Percentiles rank a stretch among this genome's conserved stretches.
phyloP scores from a whole-genome alignment of 208 protist genomes.

The Trypanosomatidae sp. region DNA sequence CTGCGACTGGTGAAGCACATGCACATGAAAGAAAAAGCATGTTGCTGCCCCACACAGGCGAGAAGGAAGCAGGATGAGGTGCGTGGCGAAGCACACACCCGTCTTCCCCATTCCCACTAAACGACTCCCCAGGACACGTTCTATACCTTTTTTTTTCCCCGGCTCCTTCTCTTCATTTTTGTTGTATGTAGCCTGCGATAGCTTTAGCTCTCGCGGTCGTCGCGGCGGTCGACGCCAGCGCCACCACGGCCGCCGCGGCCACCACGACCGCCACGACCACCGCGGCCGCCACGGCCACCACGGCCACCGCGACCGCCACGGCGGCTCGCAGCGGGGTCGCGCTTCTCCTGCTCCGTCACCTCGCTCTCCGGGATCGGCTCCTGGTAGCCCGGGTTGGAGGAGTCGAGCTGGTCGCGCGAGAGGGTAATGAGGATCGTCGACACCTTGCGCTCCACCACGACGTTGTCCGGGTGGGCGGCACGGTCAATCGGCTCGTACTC shows the following conservation, averaged over 20 bases:
- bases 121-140: not conserved
- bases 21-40: no score
- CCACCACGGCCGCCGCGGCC: conserved; percentile 35
- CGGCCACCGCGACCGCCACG: conserved; percentile 36
- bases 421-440: conserved; percentile 91
- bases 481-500: conserved; percentile 88
- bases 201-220: conserved; percentile 10
- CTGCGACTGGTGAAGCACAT: no score
- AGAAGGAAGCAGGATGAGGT: no score
- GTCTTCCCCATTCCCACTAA: no score
- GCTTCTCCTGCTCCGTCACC: conserved; percentile 86
- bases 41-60: no score
- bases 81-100: no score
- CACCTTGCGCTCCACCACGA: conserved; percentile 81
- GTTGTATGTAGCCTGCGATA: no score
- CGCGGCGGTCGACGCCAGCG: conserved; percentile 34
- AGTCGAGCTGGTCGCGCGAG: conserved; percentile 84
- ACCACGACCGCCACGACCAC: conserved; percentile 19
- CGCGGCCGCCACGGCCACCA: conserved; percentile 29
- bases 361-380: conserved; percentile 83
- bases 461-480: conserved; percentile 63
- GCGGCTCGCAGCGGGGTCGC: conserved; percentile 36
- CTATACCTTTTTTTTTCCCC: not conserved
- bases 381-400: conserved; percentile 89
- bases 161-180: not conserved